phyloP scores from a whole-genome alignment of 2,329 filamentous ascomycete species.

The Ampelomyces quisqualis region DNA sequence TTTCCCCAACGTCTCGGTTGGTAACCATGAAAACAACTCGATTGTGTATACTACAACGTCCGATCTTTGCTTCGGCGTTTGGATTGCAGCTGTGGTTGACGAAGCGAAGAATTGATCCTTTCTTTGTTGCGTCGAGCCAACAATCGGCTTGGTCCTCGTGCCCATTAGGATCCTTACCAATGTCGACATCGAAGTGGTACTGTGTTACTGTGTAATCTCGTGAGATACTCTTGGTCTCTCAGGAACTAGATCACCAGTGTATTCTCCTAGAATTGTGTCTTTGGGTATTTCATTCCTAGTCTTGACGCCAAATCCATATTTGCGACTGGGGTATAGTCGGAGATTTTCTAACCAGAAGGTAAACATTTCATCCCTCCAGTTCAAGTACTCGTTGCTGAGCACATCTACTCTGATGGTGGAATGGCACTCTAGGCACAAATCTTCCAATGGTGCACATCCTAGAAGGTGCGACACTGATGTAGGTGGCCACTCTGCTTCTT shows the following conservation, averaged over 20 bases:
- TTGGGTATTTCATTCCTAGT: background rate
- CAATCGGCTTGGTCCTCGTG: background rate
- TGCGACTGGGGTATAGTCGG: too few relatives aligned
- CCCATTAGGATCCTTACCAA: background rate
- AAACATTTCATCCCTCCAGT: too few relatives aligned
- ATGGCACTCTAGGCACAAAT: too few relatives aligned
- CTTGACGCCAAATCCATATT: background rate
- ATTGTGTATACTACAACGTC: constrained; percentile 1
- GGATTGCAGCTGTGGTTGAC: constrained; percentile 11
- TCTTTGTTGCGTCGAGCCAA: constrained; percentile 3
- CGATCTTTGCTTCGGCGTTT: constrained; percentile 1
- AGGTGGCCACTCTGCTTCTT: too few relatives aligned
- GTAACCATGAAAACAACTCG: constrained; percentile 4
- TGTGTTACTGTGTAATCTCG: background rate
- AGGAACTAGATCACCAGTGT: background rate
- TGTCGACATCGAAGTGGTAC: background rate
- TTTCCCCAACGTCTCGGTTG: background rate
- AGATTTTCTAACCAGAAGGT: too few relatives aligned
- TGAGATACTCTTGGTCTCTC: background rate
- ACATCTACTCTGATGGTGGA: too few relatives aligned
- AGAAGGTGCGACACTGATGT: too few relatives aligned
- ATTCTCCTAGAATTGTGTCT: background rate
- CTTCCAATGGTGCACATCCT: too few relatives aligned
- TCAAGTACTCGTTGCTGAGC: too few relatives aligned
- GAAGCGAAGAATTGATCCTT: constrained; percentile 9